Percentiles rank a stretch among this genome's conserved stretches.
Evolutionary conservation across 2,329 filamentous ascomycete species (phyloP).

Genomic region (Thelonectria rubi): DNA sequence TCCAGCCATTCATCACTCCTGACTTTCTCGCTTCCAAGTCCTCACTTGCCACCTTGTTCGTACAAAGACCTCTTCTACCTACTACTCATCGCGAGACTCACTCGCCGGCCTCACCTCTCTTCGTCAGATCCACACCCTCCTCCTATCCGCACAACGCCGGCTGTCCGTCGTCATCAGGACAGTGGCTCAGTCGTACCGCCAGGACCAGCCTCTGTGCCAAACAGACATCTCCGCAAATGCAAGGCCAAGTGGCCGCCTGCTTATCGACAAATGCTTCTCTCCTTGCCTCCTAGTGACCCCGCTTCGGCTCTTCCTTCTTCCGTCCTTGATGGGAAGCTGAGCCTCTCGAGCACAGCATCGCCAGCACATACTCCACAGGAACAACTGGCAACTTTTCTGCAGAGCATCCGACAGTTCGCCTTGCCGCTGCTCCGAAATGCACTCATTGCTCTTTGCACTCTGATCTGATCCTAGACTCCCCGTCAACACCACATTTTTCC

Average conservation of each 20-base stretch:
- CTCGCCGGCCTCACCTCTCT: not conserved
- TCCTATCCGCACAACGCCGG: not conserved
- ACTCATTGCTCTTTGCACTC: not conserved
- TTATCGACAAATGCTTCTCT: not conserved
- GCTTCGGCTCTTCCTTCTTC: not conserved
- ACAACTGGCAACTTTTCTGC: conserved; percentile 10
- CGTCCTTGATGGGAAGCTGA: conserved; percentile 2
- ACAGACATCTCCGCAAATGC: conserved; percentile 1
- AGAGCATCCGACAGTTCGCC: no score
- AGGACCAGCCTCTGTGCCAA: not conserved
- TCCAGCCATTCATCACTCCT: not conserved
- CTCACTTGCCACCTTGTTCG: not conserved
- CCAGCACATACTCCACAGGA: conserved; percentile 17
- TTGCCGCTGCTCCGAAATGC: not conserved
- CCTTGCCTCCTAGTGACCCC: not conserved
- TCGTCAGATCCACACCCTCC: not conserved
- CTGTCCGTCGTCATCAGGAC: not conserved
- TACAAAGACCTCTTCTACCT: not conserved
- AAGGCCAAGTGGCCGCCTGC: conserved; percentile 2
- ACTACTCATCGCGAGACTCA: not conserved
- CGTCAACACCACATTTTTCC: not conserved
- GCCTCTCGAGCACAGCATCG: not conserved
- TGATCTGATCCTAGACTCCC: not conserved
- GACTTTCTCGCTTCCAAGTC: not conserved
- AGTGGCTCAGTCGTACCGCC: conserved; percentile 8